Evolutionary conservation across 352 stramenopile species (phyloP).

Genomic region (Phytopythium delawarense): DNA sequence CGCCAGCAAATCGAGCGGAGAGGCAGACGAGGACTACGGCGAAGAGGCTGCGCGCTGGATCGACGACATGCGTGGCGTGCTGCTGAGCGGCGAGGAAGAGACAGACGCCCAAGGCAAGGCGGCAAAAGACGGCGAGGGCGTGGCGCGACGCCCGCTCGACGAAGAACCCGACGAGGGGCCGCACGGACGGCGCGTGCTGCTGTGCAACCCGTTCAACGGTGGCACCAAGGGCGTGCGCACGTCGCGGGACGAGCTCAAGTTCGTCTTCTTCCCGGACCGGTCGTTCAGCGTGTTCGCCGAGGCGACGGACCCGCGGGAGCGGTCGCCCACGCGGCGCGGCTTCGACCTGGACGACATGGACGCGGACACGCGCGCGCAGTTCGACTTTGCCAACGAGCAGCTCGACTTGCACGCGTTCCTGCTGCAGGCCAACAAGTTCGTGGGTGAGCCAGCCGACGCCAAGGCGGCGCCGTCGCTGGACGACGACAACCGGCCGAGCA

Average conservation of each 20-base stretch:
- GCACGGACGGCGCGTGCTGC: conserved; percentile 40
- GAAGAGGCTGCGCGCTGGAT: conserved; percentile 6
- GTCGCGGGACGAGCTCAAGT: conserved; percentile 49
- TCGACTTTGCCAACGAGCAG: conserved; percentile 45
- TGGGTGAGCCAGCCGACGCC: conserved; percentile 16
- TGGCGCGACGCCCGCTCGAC: conserved; percentile 6
- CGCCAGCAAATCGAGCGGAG: neutral
- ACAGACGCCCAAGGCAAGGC: neutral
- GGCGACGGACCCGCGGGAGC: conserved; percentile 40
- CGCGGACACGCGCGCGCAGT: conserved; percentile 33
- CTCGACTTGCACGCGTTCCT: conserved; percentile 74
- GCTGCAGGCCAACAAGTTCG: conserved; percentile 64
- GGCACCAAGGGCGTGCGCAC: conserved; percentile 63
- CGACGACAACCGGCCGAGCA: neutral
- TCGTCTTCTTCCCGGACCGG: conserved; percentile 60
- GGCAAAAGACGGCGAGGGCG: conserved; percentile 3
- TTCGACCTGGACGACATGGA: conserved; percentile 68
- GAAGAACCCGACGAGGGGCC: conserved; percentile 16
- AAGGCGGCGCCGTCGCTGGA: neutral
- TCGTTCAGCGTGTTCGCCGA: conserved; percentile 66
- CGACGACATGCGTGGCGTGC: conserved; percentile 2
- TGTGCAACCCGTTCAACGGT: conserved; percentile 73
- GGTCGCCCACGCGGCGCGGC: conserved; percentile 42
- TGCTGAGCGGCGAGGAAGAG: neutral
- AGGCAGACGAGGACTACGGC: neutral